Conservation (phyloP, 1,139 yeast genomes). For the Debaryomyces nepalensis region DNA sequence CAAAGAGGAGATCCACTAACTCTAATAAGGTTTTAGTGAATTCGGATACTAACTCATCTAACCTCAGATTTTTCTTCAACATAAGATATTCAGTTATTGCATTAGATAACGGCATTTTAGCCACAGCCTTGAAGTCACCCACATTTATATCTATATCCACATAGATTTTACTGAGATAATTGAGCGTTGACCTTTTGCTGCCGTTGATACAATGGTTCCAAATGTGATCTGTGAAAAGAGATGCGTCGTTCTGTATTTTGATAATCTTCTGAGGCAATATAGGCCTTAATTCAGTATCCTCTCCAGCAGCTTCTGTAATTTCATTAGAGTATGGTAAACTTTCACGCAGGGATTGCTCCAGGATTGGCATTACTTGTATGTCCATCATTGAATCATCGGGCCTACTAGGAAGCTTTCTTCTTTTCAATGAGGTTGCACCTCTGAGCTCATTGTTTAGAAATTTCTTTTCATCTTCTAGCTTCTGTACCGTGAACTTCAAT, state of each 20-base stretch:
- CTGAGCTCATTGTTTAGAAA: conserved; percentile 55
- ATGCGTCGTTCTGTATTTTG: conserved; percentile 39
- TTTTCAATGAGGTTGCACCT: conserved; percentile 24
- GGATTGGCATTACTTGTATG: conserved; percentile 5
- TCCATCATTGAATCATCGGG: conserved; percentile 11
- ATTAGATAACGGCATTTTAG: conserved; percentile 37
- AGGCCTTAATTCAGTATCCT: conserved; percentile 8
- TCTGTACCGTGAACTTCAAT: conserved; percentile 51
- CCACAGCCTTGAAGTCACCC: conserved; percentile 34
- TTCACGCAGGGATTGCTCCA: neutral
- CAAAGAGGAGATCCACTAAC: conserved; percentile 32
- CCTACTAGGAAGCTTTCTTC: conserved; percentile 18
- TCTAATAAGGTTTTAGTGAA: conserved; percentile 47
- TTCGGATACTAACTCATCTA: conserved; percentile 47
- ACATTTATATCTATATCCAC: conserved; percentile 40
- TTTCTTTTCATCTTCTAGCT: conserved; percentile 71
- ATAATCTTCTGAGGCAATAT: conserved; percentile 24
- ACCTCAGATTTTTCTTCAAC: conserved; percentile 42
- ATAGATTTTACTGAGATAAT: conserved; percentile 52
- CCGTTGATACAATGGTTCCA: conserved; percentile 55
- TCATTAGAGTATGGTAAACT: neutral
- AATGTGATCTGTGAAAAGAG: conserved; percentile 40
- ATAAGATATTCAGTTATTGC: conserved; percentile 43
- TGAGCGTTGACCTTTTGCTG: conserved; percentile 50
- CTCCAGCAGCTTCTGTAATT: conserved; percentile 2